A percentile compares a stretch with the other conserved stretches of the same genome.
phyloP scores from a whole-genome alignment of 163 green algal genomes.

The Prototheca cutis region DNA sequence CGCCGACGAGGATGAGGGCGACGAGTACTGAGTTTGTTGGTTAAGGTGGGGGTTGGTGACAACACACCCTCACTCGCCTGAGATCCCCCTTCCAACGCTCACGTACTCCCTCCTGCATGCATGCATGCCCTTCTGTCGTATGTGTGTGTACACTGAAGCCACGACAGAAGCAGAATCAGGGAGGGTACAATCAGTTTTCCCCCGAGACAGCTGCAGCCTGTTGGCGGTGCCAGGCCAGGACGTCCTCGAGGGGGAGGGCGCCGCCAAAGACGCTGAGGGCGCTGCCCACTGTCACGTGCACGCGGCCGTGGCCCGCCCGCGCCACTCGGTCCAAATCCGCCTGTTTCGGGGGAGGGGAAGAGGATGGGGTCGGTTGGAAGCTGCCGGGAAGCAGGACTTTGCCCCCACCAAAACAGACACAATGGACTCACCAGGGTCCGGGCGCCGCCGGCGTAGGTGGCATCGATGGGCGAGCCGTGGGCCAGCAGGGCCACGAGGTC shows the following conservation, averaged over 20 bases:
- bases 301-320: constrained; percentile 50
- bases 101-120: too few species aligned
- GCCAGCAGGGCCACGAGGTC: constrained; percentile 79
- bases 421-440: constrained; percentile 56
- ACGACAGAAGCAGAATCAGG: too few species aligned
- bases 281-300: constrained; percentile 94
- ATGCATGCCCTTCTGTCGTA: too few species aligned
- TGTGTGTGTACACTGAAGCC: too few species aligned
- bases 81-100: too few species aligned
- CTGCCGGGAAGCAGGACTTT: too few species aligned
- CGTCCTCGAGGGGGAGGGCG: constrained; percentile 69
- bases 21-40: constrained; percentile 14
- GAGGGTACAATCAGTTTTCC: too few species aligned
- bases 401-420: too few species aligned
- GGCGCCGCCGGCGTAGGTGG: constrained; percentile 95
- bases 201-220: constrained; percentile 5
- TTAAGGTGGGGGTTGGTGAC: too few species aligned
- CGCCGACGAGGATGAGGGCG: constrained; percentile 17
- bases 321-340: constrained; percentile 86
- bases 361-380: too few species aligned
- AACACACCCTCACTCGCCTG: too few species aligned
- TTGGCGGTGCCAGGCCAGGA: constrained; percentile 87
- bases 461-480: constrained; percentile 63
- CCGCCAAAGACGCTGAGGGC: constrained; percentile 97
- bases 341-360: constrained; percentile 31